Conservation (phyloP, 2,329 filamentous ascomycete genomes). For the Pseudogymnoascus sp. region DNA sequence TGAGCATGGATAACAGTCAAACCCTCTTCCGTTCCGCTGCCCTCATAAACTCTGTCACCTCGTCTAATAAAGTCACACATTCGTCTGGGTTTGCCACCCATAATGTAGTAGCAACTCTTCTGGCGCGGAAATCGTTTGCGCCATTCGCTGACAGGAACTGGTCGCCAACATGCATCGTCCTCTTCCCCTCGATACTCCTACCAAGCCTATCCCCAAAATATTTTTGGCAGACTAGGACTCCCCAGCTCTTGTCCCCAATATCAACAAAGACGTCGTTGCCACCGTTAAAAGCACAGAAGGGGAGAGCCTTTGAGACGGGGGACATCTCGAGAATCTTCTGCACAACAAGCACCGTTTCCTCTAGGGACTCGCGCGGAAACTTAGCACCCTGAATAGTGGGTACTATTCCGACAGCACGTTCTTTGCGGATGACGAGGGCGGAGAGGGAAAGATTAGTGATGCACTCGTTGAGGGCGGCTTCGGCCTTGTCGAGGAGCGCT, state of each 20-base stretch:
- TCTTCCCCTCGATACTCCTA: slow-evolving; percentile 56
- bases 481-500: slow-evolving; percentile 79
- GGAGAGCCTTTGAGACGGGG: slow-evolving; percentile 57
- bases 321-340: slow-evolving; percentile 87
- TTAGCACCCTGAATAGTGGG: slow-evolving; percentile 55
- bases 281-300: slow-evolving; percentile 97
- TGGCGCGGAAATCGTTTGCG: slow-evolving; percentile 93
- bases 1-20: neutral
- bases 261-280: slow-evolving; percentile 97
- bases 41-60: slow-evolving; percentile 52
- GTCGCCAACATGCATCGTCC: slow-evolving; percentile 90
- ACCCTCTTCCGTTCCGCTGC: slow-evolving; percentile 5
- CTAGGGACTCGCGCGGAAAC: slow-evolving; percentile 80
- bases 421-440: slow-evolving; percentile 76
- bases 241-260: slow-evolving; percentile 96
- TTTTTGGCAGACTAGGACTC: slow-evolving; percentile 82
- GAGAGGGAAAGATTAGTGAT: slow-evolving; percentile 71
- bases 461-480: slow-evolving; percentile 75
- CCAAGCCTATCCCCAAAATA: slow-evolving; percentile 57
- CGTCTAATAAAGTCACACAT: slow-evolving; percentile 83
- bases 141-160: slow-evolving; percentile 85
- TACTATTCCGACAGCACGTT: slow-evolving; percentile 74
- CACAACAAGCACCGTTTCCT: slow-evolving; percentile 91
- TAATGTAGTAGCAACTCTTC: slow-evolving; percentile 84
- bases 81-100: slow-evolving; percentile 94